Percentiles rank a stretch among this genome's conserved stretches.
These are phyloP conservation scores for Botryotinia calthae DNA, from an alignment of 2,329 filamentous ascomycete species.

Conservation along the genomic window DNA sequence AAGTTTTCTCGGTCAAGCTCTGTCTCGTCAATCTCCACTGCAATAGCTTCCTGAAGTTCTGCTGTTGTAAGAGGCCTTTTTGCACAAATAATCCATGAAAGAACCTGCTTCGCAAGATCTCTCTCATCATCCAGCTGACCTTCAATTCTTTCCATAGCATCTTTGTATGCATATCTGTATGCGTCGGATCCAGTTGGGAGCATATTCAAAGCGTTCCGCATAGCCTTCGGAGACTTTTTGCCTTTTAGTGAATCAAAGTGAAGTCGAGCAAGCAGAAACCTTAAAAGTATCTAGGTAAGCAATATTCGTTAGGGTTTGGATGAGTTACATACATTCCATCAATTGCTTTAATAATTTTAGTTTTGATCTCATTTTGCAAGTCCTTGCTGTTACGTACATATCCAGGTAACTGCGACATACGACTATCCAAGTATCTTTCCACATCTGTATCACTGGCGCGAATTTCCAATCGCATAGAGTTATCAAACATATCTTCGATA, in stretches of 20 bases:
- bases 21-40: slow-evolving; percentile 35
- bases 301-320: background rate
- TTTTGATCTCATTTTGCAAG: slow-evolving; percentile 32
- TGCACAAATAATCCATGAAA: slow-evolving; percentile 43
- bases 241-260: slow-evolving; percentile 37
- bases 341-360: slow-evolving; percentile 27
- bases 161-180: slow-evolving; percentile 42
- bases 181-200: slow-evolving; percentile 33
- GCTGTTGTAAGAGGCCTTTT: slow-evolving; percentile 37
- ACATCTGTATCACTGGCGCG: slow-evolving; percentile 37
- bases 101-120: slow-evolving; percentile 16
- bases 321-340: slow-evolving; percentile 38
- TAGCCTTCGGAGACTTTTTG: slow-evolving; percentile 33
- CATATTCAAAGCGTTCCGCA: slow-evolving; percentile 34
- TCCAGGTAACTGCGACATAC: slow-evolving; percentile 29
- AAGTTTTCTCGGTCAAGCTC: slow-evolving; percentile 37
- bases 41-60: slow-evolving; percentile 47
- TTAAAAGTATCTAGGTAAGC: slow-evolving; percentile 16
- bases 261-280: slow-evolving; percentile 38
- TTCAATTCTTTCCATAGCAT: slow-evolving; percentile 42
- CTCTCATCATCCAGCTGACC: slow-evolving; percentile 18
- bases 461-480: slow-evolving; percentile 34
- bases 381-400: slow-evolving; percentile 24
- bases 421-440: slow-evolving; percentile 16
- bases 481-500: slow-evolving; percentile 31